phyloP scores from a whole-genome alignment of 1,284 basidiomycete genomes.

The Inonotus obliquus region DNA sequence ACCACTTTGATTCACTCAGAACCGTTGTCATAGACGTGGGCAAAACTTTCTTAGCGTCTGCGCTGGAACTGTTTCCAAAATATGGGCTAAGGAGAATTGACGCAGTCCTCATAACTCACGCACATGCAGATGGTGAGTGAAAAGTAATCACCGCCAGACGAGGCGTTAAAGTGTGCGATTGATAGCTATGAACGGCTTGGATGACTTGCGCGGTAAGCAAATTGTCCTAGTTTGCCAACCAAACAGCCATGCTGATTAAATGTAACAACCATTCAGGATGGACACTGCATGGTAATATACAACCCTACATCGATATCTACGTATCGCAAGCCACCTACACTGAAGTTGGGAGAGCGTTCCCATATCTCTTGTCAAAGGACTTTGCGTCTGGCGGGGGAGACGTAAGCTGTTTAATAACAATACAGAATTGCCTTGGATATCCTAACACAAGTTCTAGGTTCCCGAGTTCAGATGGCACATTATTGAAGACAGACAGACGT shows the following conservation, averaged over 20 bases:
- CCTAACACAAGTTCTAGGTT: constrained; percentile 40
- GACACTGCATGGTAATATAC: constrained; percentile 66
- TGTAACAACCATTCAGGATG: constrained; percentile 46
- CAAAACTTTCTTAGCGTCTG: constrained; percentile 74
- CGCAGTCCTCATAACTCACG: constrained; percentile 74
- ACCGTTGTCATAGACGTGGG: constrained; percentile 78
- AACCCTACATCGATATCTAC: constrained; percentile 71
- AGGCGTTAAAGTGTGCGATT: constrained; percentile 5
- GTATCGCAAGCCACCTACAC: constrained; percentile 57
- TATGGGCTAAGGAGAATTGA: constrained; percentile 71
- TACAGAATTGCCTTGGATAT: constrained; percentile 4
- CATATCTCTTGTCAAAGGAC: constrained; percentile 72
- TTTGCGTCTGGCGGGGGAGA: constrained; percentile 77
- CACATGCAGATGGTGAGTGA: constrained; percentile 68
- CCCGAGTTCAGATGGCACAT: constrained; percentile 79
- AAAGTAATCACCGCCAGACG: background rate
- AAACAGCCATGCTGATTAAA: constrained; percentile 3
- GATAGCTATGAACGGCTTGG: constrained; percentile 76
- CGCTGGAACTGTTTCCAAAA: constrained; percentile 77
- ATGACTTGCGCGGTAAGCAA: constrained; percentile 68
- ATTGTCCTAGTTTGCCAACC: constrained; percentile 15
- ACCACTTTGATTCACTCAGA: constrained; percentile 32
- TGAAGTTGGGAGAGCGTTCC: constrained; percentile 65
- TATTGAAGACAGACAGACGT: constrained; percentile 57
- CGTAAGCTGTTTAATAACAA: constrained; percentile 36